A percentile compares a stretch with the other conserved stretches of the same genome.
phyloP scores from a whole-genome alignment of 176 grass and related monocot species.

The Aechmea fasciata region DNA sequence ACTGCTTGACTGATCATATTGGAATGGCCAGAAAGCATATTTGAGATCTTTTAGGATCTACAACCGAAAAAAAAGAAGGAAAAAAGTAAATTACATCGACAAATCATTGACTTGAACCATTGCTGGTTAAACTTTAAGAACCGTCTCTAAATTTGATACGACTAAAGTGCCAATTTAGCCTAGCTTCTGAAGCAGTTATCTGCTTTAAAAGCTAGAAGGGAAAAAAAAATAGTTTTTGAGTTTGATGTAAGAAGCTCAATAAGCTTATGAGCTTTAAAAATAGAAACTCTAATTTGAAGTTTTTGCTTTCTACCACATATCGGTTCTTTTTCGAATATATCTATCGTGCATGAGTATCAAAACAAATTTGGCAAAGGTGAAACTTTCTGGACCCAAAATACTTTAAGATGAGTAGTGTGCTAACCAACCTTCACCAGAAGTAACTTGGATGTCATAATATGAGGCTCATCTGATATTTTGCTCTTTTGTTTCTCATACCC shows the following conservation, averaged over 20 bases:
- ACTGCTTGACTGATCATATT: slow-evolving; percentile 44
- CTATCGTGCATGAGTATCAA: neutral
- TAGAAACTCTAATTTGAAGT: no score
- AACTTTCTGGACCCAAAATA: neutral
- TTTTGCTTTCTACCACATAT: no score
- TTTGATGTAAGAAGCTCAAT: no score
- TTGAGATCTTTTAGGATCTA: slow-evolving; percentile 79
- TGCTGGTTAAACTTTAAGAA: no score
- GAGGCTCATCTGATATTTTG: slow-evolving; percentile 43
- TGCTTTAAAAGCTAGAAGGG: no score
- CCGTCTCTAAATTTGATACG: no score
- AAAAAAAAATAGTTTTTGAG: no score
- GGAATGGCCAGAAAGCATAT: slow-evolving; percentile 81
- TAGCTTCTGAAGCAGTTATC: no score
- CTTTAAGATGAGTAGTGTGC: no score
- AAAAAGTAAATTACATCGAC: neutral
- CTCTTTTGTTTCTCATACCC: slow-evolving; percentile 77
- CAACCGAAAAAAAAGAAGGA: slow-evolving; percentile 11
- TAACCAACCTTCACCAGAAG: slow-evolving; percentile 63
- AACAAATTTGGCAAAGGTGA: neutral
- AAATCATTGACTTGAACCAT: neutral
- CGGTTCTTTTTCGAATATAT: no score
- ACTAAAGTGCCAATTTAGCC: no score
- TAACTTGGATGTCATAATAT: slow-evolving; percentile 74
- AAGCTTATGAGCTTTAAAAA: no score